Base-by-base conservation (phyloP, 805 yeast species). In the Hanseniaspora lindneri region DNA sequence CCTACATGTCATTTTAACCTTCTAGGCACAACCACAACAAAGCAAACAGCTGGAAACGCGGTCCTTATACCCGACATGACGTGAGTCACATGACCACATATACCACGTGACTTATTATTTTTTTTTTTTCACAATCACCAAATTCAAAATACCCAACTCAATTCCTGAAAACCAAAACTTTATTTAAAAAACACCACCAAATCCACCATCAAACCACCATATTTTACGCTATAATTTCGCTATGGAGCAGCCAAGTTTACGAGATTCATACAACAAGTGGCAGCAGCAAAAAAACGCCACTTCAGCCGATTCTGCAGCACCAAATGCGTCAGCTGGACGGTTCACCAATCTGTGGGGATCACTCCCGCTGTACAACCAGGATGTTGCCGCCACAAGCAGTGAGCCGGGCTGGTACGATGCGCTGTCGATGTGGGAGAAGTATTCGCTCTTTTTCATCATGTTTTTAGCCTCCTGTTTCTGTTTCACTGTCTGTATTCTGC, bases 401-500 rank as follows among this genome's bases (percentile, higher is more conserved):
- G 1, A 43, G 30, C 47, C 47, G 27, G 41, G 28, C n/a, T 65
- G 77, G 20, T 84, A 94, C 94, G 83, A 82, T 58, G 70, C 54
- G 25, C 59, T 83, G 33, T 76, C 92, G 10, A 68, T 94, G 52
- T 76, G 88, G 62, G 98, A 92, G 60, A 68, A 95, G 47, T 66
- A 87, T 24, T 60, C 85, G 24, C 79, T 89, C 4, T 89, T 92
- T 58, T 74, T 78, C 19, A 75, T 82, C 47, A 84, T 94, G 56
- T 66, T 92, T 3, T 70, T 75, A 0, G 92, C 88, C 0, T 75
- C 96, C 0, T 66, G 73, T n/a, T 76, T 81, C 2, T 86, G 96
- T 59, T 92, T 89, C 63, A 72, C 79, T 11, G 63, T 89, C 24
- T 84, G 96, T 54, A 75, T 89, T 53, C 76, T 86, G 41, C 66